Evolutionary conservation across 192 early-diverging fungal species (phyloP).

Genomic region (Anaeromyces robustus): DNA sequence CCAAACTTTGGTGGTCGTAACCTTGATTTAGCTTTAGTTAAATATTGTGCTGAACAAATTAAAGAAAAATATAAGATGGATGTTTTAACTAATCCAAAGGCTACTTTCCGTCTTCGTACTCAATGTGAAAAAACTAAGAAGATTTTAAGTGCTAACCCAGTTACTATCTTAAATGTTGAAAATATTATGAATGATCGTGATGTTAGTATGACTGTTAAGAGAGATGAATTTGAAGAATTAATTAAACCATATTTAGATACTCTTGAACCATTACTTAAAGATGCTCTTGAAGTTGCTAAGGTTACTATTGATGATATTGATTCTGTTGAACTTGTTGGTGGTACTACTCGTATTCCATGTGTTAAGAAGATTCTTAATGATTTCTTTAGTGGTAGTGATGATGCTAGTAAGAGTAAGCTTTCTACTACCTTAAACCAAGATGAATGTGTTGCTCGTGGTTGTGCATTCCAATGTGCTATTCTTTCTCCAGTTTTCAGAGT

Average conservation of each 20-base stretch:
- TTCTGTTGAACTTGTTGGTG: slow-evolving; percentile 88
- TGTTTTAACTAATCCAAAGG: slow-evolving; percentile 75
- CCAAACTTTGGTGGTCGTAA: slow-evolving; percentile 88
- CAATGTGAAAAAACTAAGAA: slow-evolving; percentile 94
- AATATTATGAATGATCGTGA: slow-evolving; percentile 93
- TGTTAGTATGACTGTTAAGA: slow-evolving; percentile 62
- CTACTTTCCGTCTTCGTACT: slow-evolving; percentile 71
- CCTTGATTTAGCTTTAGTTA: slow-evolving; percentile 78
- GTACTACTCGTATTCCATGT: slow-evolving; percentile 82
- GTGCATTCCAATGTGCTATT: slow-evolving; percentile 93
- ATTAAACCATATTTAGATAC: slow-evolving; percentile 52
- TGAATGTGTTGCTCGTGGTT: slow-evolving; percentile 91
- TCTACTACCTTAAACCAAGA: slow-evolving; percentile 93
- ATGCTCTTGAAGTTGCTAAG: slow-evolving; percentile 61
- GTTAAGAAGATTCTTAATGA: slow-evolving; percentile 78
- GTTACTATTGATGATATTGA: slow-evolving; percentile 69
- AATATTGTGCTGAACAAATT: slow-evolving; percentile 76
- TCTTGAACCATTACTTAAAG: slow-evolving; percentile 52
- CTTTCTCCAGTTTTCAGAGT: slow-evolving; percentile 94
- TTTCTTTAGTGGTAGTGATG: slow-evolving; percentile 61
- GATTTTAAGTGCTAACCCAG: slow-evolving; percentile 79
- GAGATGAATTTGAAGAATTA: slow-evolving; percentile 68
- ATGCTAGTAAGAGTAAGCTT: slow-evolving; percentile 30
- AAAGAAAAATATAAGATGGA: slow-evolving; percentile 92
- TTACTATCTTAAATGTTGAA: slow-evolving; percentile 85